phyloP scores from a whole-genome alignment of 768 basidiomycete genomes.

The Lactifluus piperatus region DNA sequence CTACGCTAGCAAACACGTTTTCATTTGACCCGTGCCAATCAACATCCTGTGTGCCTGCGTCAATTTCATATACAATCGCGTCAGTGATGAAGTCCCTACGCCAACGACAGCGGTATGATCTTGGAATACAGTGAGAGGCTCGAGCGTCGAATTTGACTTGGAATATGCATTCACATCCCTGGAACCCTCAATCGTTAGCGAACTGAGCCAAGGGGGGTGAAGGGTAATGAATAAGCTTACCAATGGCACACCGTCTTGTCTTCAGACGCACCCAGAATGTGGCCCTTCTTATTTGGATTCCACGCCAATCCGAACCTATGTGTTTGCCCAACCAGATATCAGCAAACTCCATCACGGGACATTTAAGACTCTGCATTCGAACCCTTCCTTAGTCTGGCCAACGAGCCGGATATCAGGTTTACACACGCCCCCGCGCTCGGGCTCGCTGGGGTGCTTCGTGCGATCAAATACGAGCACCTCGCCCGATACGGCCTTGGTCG shows the following conservation, averaged over 20 bases:
- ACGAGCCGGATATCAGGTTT: slow-evolving; percentile 86
- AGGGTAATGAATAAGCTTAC: slow-evolving; percentile 32
- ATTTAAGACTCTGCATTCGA: slow-evolving; percentile 33
- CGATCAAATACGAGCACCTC: slow-evolving; percentile 94
- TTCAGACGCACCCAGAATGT: slow-evolving; percentile 87
- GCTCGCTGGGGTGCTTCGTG: slow-evolving; percentile 93
- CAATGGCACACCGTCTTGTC: slow-evolving; percentile 96
- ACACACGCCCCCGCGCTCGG: slow-evolving; percentile 74
- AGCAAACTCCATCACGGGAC: background rate
- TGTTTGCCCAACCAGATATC: background rate
- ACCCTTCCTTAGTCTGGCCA: slow-evolving; percentile 94
- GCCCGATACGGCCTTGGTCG: slow-evolving; percentile 87
- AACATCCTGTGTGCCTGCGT: slow-evolving; percentile 57
- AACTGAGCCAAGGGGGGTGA: background rate
- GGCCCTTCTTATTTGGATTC: slow-evolving; percentile 77
- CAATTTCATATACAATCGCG: background rate
- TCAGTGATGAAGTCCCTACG: slow-evolving; percentile 39
- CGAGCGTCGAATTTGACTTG: slow-evolving; percentile 68
- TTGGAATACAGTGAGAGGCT: slow-evolving; percentile 74
- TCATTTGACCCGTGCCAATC: slow-evolving; percentile 88
- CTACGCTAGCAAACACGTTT: slow-evolving; percentile 86
- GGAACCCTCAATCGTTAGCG: slow-evolving; percentile 6
- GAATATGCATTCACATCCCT: slow-evolving; percentile 93
- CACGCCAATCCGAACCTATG: slow-evolving; percentile 86
- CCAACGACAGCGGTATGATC: slow-evolving; percentile 92